These are phyloP conservation scores for Euphorbia pulcherrima DNA, from an alignment of 345 rosid genomes.

Conservation along the genomic window DNA sequence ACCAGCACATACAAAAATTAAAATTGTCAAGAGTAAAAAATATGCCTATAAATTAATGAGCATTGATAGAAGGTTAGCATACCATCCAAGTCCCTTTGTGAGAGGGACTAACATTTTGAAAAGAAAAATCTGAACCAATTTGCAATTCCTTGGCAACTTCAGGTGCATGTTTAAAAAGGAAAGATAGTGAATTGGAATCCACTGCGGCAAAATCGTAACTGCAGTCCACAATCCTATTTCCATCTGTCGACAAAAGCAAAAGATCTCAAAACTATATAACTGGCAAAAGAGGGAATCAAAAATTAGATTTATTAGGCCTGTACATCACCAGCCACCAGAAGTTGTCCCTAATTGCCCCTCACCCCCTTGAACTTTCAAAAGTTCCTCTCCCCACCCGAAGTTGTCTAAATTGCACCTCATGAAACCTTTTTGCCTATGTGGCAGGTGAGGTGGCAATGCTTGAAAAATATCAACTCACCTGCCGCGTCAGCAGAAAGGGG, in stretches of 20 bases:
- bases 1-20: slow-evolving; percentile 11
- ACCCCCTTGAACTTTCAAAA: too few species aligned
- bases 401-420: too few species aligned
- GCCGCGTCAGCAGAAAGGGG: too few species aligned
- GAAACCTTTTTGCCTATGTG: too few species aligned
- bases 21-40: not conserved
- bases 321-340: too few species aligned
- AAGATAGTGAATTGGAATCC: slow-evolving; percentile 75
- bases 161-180: slow-evolving; percentile 69
- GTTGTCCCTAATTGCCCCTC: too few species aligned
- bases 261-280: slow-evolving; percentile 9
- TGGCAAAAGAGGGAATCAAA: not conserved
- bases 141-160: slow-evolving; percentile 59
- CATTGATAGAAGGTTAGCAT: slow-evolving; percentile 14
- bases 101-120: slow-evolving; percentile 45
- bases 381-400: too few species aligned
- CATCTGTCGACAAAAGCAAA: slow-evolving; percentile 47
- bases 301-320: too few species aligned
- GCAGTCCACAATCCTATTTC: slow-evolving; percentile 49
- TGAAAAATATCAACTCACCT: too few species aligned
- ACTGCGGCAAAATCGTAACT: slow-evolving; percentile 67
- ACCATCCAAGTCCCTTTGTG: slow-evolving; percentile 64
- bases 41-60: not conserved
- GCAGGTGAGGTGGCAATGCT: too few species aligned
- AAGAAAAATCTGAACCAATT: slow-evolving; percentile 46